Evolutionary conservation across 192 early-diverging fungal genomes (phyloP).

Genomic region (Backusella liffmaniae): DNA sequence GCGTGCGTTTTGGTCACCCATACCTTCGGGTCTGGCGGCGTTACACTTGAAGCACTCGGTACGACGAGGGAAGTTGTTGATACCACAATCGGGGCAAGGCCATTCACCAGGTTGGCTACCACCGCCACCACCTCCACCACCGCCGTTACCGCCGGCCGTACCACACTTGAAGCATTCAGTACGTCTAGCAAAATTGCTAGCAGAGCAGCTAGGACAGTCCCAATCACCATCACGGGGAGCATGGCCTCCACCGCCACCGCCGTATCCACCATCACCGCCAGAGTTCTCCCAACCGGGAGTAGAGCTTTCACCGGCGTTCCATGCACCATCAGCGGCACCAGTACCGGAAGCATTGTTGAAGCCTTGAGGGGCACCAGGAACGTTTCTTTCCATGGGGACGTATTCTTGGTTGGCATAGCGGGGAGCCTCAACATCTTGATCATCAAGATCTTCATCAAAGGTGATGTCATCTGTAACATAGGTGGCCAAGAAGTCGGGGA

Average conservation of each 20-base stretch:
- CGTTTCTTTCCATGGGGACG: conserved; percentile 23
- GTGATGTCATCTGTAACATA: conserved; percentile 27
- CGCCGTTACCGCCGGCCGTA: conserved; percentile 6
- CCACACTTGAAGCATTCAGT: conserved; percentile 21
- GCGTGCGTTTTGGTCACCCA: conserved; percentile 23
- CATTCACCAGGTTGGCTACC: conserved; percentile 24
- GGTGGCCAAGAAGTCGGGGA: conserved; percentile 56
- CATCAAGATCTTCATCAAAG: conserved; percentile 39
- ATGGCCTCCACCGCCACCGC: not conserved
- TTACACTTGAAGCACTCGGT: conserved; percentile 29
- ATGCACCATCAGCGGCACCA: conserved; percentile 23
- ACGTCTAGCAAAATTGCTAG: conserved; percentile 21
- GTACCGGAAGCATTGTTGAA: conserved; percentile 19
- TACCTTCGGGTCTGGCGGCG: conserved; percentile 28
- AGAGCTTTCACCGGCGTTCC: conserved; percentile 3
- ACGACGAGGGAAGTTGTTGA: conserved; percentile 24
- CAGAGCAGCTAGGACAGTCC: conserved; percentile 21
- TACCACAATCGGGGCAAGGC: conserved; percentile 21
- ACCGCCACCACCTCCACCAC: not conserved
- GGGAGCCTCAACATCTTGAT: conserved; percentile 28
- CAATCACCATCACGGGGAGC: conserved; percentile 29
- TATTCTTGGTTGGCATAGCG: conserved; percentile 36
- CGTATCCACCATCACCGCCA: conserved; percentile 15
- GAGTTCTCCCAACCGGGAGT: conserved; percentile 10
- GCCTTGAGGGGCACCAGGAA: conserved; percentile 24